phyloP scores from a whole-genome alignment of 1,284 basidiomycete genomes.

The Trichosporon faecale region DNA sequence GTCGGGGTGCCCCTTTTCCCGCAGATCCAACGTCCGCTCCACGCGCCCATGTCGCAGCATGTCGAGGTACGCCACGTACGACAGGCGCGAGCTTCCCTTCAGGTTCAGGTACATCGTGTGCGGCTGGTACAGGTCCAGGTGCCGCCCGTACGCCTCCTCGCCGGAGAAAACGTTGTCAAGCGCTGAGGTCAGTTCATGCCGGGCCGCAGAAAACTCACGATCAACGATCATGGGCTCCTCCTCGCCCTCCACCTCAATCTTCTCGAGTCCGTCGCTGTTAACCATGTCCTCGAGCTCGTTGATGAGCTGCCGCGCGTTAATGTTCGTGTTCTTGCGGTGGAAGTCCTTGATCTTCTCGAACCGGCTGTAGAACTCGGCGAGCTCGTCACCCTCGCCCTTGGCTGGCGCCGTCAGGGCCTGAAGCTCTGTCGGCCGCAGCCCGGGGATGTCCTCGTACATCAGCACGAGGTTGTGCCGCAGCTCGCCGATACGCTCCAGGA shows the following conservation, averaged over 20 bases:
- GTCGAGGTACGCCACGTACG: conserved; percentile 89
- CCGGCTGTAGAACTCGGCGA: conserved; percentile 90
- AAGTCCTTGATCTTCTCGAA: conserved; percentile 93
- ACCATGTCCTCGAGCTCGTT: conserved; percentile 72
- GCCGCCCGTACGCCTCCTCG: conserved; percentile 91
- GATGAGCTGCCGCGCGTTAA: conserved; percentile 72
- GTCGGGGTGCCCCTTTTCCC: conserved; percentile 68
- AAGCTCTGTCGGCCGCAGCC: conserved; percentile 53
- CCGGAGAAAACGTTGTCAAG: conserved; percentile 88
- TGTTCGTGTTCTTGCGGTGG: conserved; percentile 90
- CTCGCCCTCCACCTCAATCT: conserved; percentile 58
- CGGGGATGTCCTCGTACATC: conserved; percentile 70
- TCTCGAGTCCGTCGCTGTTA: conserved; percentile 48
- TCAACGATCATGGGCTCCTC: conserved; percentile 63
- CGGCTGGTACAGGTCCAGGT: conserved; percentile 85
- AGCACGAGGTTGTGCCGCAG: conserved; percentile 65
- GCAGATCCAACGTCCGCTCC: conserved; percentile 65
- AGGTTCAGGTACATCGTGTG: conserved; percentile 89
- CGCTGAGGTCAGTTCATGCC: conserved; percentile 57
- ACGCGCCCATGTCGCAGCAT: conserved; percentile 58
- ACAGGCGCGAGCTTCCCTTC: conserved; percentile 72
- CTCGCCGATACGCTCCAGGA: conserved; percentile 75
- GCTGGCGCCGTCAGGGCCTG: conserved; percentile 53
- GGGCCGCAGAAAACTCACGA: conserved; percentile 50
- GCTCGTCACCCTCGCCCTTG: conserved; percentile 61